Base-by-base conservation (phyloP, 2,329 filamentous ascomycete genomes). In the Davidsoniella neocaledoniae region DNA sequence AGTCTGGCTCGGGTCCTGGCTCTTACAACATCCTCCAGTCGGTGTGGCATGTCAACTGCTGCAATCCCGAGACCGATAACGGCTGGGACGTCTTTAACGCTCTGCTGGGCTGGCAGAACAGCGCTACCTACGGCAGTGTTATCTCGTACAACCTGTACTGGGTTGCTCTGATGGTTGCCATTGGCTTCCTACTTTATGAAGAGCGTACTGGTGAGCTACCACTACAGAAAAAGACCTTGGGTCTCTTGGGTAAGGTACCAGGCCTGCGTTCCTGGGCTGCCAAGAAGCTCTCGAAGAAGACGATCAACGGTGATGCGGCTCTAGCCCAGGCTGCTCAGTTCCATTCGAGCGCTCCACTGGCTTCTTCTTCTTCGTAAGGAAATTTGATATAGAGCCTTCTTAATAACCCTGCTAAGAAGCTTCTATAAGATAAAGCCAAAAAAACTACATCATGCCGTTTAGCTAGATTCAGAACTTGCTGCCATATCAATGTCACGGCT, bases 81-180 rank as follows among this genome's bases (percentile, higher is more conserved):
- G 78, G 77, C 41, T 86, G 80, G 81, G 79, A 79, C 44, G 73
- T 85, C 53, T 83, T 86, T 69, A 84, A 84, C 57, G 72, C 79
- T 36, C 64, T 86, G 46, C 68, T 86, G 14, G 81, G 82, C 43
- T 86, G 81, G 78, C 10, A 54, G 50, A 90, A 90, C 65, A 82
- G 80, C 14, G 84, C 82, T 4, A 88, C 84, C 1, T 84, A 86
- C 57, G 83, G 83, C 49, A 85, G 81, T 0, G 79, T 90, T 53
- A 75, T 90, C 54, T 76, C 79, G 2, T 90, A 90, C 64, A 87
- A 86, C 59, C 46, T 86, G 7, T 90, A 88, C 67, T 90, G 84
- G 85, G 63, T 87, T 42, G 66, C 66, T 3, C 73, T 88, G 54
- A 84, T 84, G 43, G 54, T 70, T 10, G 71, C 69, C 3, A 80